Evolutionary conservation across 768 basidiomycete species (phyloP).

Genomic region (Cyclocybe aegerita): DNA sequence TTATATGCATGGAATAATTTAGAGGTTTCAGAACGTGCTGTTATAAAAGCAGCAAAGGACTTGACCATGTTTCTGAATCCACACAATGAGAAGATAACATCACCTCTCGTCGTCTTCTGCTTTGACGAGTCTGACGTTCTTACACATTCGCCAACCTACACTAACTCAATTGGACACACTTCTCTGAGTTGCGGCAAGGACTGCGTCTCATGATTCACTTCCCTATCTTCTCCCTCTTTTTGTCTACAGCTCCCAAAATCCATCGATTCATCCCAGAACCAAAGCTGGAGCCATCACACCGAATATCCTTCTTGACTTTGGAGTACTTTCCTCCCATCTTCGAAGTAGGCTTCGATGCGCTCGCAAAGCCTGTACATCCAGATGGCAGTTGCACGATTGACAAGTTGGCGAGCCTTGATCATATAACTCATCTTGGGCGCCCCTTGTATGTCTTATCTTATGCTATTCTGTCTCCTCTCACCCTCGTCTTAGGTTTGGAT

Average conservation of each 20-base stretch:
- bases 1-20: no score
- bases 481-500: no score
- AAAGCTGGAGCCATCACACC: background rate
- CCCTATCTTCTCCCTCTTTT: slow-evolving; percentile 19
- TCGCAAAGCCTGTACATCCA: slow-evolving; percentile 11
- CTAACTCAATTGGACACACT: no score
- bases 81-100: no score
- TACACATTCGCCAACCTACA: no score
- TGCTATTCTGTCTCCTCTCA: background rate
- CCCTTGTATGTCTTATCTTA: slow-evolving; percentile 19
- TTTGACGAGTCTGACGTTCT: no score
- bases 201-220: background rate
- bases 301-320: no score
- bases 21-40: no score
- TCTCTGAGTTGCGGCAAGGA: background rate
- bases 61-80: no score
- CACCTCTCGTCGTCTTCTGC: no score
- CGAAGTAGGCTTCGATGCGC: slow-evolving; percentile 22
- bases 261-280: slow-evolving; percentile 6
- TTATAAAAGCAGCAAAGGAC: no score
- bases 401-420: slow-evolving; percentile 11
- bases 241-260: slow-evolving; percentile 21
- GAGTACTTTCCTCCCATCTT: slow-evolving; percentile 11
- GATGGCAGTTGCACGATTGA: slow-evolving; percentile 6
- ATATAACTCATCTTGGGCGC: slow-evolving; percentile 21